These are phyloP conservation scores for Trametes maxima DNA, from an alignment of 768 basidiomycete genomes.

Conservation along the genomic window DNA sequence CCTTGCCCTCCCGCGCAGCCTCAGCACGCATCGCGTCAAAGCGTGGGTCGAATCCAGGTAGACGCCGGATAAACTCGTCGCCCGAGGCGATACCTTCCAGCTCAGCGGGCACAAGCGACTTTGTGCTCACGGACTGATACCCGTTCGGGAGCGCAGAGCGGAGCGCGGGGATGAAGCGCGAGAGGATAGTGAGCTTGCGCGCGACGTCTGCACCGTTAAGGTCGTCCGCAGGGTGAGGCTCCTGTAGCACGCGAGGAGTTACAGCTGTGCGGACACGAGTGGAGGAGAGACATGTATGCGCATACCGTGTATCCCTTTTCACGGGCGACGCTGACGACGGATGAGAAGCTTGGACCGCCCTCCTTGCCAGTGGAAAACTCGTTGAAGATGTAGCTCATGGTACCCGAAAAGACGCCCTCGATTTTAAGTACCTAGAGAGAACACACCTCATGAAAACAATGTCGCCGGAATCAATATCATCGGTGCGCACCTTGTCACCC, in stretches of 20 bases:
- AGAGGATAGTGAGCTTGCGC: conserved; percentile 94
- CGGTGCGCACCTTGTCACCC: conserved; percentile 75
- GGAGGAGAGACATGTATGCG: not conserved
- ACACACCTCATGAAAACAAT: not conserved
- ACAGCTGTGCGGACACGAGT: not conserved
- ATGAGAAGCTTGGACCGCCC: conserved; percentile 79
- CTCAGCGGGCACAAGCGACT: conserved; percentile 81
- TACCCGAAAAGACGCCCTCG: conserved; percentile 97
- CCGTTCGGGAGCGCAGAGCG: conserved; percentile 68
- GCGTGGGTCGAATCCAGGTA: conserved; percentile 81
- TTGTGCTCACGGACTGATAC: conserved; percentile 77
- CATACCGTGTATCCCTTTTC: conserved; percentile 93
- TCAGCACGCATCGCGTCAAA: conserved; percentile 78
- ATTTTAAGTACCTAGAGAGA: conserved; percentile 56
- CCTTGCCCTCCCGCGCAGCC: conserved; percentile 78
- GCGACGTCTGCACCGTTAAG: conserved; percentile 97
- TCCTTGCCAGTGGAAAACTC: conserved; percentile 77
- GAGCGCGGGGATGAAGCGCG: conserved; percentile 66
- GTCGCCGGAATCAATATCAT: not conserved
- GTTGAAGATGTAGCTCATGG: conserved; percentile 99
- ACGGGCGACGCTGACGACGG: conserved; percentile 84
- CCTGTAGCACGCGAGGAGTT: conserved; percentile 47
- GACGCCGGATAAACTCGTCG: conserved; percentile 77
- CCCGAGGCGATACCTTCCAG: conserved; percentile 70
- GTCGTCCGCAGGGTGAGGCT: conserved; percentile 97